A percentile compares a stretch with the other conserved stretches of the same genome.
Evolutionary conservation across 805 yeast genomes (phyloP).

Genomic region (Metschnikowia hibisci): DNA sequence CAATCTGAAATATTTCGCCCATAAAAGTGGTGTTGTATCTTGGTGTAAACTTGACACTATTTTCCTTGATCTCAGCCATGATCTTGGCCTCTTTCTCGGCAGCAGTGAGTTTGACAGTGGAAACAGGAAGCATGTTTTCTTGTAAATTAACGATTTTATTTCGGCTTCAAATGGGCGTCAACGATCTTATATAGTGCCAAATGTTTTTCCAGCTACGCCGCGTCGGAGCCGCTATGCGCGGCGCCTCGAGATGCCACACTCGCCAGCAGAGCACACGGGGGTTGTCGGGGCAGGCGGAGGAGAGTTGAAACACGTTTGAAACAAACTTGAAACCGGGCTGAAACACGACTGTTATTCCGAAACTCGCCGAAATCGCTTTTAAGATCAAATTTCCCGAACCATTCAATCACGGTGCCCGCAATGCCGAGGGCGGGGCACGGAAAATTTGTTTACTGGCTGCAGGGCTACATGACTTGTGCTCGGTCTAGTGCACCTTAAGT

Average conservation of each 20-base stretch:
- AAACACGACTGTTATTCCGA: not conserved
- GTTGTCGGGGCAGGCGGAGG: not conserved
- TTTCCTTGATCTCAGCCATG: conserved; percentile 40
- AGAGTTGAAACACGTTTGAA: not conserved
- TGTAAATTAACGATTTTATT: not conserved
- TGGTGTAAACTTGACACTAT: conserved; percentile 31
- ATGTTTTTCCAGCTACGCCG: conserved; percentile 2
- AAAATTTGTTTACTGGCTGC: conserved; percentile 5
- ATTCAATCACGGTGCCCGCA: not conserved
- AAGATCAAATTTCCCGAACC: not conserved
- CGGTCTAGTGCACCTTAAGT: not conserved
- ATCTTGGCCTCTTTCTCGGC: conserved; percentile 44
- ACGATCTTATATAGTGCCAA: conserved; percentile 1
- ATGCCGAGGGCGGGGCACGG: conserved; percentile 6
- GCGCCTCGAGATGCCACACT: not conserved
- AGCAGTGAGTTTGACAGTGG: conserved; percentile 22
- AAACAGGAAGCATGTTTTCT: conserved; percentile 6
- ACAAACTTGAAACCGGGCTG: not conserved
- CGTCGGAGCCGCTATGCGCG: conserved; percentile 1
- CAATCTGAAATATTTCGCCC: conserved; percentile 37
- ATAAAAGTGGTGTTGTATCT: conserved; percentile 40
- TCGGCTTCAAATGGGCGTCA: not conserved
- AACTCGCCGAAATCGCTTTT: too few relatives aligned
- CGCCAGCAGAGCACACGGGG: not conserved
- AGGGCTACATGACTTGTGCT: not conserved